Evolutionary conservation across 495 filamentous ascomycete genomes (phyloP), one percentile per base, ranked within the genome.

Genomic region (Aspergillus ellipticus): DNA sequence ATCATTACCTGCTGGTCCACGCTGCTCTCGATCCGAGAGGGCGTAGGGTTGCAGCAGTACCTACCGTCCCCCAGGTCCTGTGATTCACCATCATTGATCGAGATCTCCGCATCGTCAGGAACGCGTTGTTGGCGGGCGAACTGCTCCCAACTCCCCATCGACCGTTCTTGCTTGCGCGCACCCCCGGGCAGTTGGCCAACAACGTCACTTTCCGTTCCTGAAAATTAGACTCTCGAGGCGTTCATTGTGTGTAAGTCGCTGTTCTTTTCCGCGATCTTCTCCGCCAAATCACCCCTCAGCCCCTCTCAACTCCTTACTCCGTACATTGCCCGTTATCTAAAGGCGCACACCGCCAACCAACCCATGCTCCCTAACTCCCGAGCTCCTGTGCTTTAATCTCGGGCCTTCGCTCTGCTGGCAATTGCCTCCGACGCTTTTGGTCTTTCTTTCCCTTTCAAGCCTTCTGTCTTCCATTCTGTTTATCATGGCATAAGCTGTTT

Each of bases 271-370:
- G 56, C 64, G 67, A 66, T 70, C 68, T 53, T 60, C 65, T 58
- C 64, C 67, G 62, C 66, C 68, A 63, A 59, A 65, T 61, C 66
- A 67, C 71, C 67, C 73, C 71, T 73, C 68, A 69, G 64, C 73
- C 71, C 70, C 71, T 73, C 70, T 66, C 60, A 52, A 47, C 61
- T 70, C 73, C 73, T 76, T 74, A 48, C 61, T 72, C 73, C 73
- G 73, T 74, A 70, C 71, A 70, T 73, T 48, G 46, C 53, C 43
- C 59, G 52, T 54, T 61, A 55, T 59, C 58, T 37, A 39, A 67
- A 52, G 49, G 57, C 63, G 33, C 65, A 74, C 70, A 73, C 68
- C 73, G 70, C 73, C 69, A 69, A 62, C 64, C 56, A 45, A 59
- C 57, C 54, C 54, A 43, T 56, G 53, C 51, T 57, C 28, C 45